These are phyloP conservation scores for Salvia splendens DNA, from an alignment of 257 asterid genomes.

Conservation along the genomic window DNA sequence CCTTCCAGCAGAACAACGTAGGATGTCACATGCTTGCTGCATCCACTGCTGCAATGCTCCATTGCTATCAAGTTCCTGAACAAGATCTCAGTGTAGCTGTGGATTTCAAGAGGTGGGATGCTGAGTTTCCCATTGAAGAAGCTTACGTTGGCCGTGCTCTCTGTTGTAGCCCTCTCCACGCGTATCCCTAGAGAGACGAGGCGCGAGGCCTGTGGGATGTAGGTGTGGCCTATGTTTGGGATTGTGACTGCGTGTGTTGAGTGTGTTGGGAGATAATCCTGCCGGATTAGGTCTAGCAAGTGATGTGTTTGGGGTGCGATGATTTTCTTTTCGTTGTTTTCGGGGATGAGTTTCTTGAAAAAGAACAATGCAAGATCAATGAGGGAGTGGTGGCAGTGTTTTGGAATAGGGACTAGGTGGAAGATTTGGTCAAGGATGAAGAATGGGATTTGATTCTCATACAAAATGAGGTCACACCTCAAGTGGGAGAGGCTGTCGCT, in stretches of 20 bases:
- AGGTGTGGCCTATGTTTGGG: background rate
- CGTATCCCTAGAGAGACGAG: slow-evolving; percentile 40
- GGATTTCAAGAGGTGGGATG: slow-evolving; percentile 45
- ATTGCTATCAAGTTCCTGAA: slow-evolving; percentile 56
- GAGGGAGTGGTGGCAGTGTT: slow-evolving; percentile 36
- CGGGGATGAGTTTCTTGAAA: slow-evolving; percentile 39
- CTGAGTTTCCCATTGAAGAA: slow-evolving; percentile 36
- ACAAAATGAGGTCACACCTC: slow-evolving; percentile 49
- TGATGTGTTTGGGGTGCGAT: slow-evolving; percentile 39
- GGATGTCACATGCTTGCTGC: slow-evolving; percentile 45
- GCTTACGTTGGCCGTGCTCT: slow-evolving; percentile 33
- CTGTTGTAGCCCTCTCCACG: slow-evolving; percentile 30
- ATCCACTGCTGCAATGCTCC: slow-evolving; percentile 38
- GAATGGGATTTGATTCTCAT: slow-evolving; percentile 57
- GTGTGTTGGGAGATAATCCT: slow-evolving; percentile 35
- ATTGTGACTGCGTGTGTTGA: background rate
- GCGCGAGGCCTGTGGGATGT: slow-evolving; percentile 20
- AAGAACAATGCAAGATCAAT: slow-evolving; percentile 44
- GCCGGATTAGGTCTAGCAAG: slow-evolving; percentile 54
- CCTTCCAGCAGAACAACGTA: slow-evolving; percentile 43
- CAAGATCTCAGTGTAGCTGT: slow-evolving; percentile 39
- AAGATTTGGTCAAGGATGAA: slow-evolving; percentile 50
- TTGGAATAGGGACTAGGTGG: slow-evolving; percentile 45
- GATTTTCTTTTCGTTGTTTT: background rate
- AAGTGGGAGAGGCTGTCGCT: slow-evolving; percentile 23